These are phyloP conservation scores for Aspergillus brasiliensis DNA, from an alignment of 2,329 filamentous ascomycete genomes.

Conservation along the genomic window DNA sequence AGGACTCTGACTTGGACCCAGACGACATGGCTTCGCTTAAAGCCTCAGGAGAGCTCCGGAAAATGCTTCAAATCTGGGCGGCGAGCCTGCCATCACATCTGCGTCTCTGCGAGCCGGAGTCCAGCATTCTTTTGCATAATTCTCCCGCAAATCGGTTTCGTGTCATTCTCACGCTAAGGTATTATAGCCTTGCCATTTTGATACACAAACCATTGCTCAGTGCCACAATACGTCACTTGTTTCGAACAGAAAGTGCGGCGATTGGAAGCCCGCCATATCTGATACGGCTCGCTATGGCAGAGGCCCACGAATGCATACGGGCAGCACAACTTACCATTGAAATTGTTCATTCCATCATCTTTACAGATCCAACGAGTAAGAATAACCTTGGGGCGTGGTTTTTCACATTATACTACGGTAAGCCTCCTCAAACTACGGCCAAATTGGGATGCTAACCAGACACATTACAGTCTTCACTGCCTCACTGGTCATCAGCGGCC, in stretches of 20 bases:
- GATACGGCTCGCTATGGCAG: not conserved
- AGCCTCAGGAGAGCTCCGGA: not conserved
- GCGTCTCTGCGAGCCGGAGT: not conserved
- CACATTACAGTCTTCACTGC: too few relatives aligned
- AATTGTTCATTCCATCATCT: not conserved
- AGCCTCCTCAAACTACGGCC: too few relatives aligned
- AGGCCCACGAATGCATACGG: not conserved
- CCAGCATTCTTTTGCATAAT: too few relatives aligned
- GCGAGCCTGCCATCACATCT: not conserved
- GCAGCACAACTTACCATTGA: not conserved
- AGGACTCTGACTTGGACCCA: not conserved
- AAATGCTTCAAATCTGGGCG: not conserved
- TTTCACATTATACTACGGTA: not conserved
- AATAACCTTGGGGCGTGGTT: not conserved
- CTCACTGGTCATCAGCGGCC: too few relatives aligned
- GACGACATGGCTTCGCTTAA: not conserved
- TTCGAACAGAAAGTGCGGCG: not conserved
- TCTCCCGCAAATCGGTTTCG: not conserved
- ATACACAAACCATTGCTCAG: not conserved
- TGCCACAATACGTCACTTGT: not conserved
- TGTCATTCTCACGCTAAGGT: not conserved
- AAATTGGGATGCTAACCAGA: too few relatives aligned
- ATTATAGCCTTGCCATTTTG: not conserved
- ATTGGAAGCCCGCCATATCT: not conserved
- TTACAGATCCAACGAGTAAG: not conserved